phyloP scores from a whole-genome alignment of 768 basidiomycete genomes.

The Russula foetens region DNA sequence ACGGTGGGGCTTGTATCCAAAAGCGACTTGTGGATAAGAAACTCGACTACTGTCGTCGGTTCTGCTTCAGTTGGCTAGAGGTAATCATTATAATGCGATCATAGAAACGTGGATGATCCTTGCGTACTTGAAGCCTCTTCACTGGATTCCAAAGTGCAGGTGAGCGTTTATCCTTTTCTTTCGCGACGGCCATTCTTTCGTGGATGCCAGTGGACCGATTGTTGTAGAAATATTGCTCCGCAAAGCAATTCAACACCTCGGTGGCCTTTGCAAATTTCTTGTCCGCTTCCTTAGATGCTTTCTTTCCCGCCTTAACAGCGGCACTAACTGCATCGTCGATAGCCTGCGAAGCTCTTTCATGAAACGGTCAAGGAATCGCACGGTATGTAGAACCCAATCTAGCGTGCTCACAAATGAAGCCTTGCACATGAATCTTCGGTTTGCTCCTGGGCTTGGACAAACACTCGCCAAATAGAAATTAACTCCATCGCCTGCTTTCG shows the following conservation, averaged over 20 bases:
- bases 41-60: neutral
- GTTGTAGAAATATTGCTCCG: too few species aligned
- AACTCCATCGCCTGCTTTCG: constrained; percentile 3
- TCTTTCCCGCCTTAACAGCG: neutral
- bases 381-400: too few species aligned
- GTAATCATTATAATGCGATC: too few species aligned
- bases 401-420: too few species aligned
- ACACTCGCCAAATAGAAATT: neutral
- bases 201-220: too few species aligned
- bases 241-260: neutral
- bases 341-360: neutral
- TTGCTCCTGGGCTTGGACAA: neutral
- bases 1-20: neutral
- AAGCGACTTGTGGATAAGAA: neutral
- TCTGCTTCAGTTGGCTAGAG: too few species aligned
- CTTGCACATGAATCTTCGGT: neutral
- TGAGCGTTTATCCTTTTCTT: neutral
- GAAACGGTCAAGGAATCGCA: too few species aligned
- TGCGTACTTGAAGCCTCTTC: neutral
- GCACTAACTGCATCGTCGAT: neutral
- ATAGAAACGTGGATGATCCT: neutral
- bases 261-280: neutral
- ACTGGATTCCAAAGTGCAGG: too few species aligned
- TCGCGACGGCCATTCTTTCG: too few species aligned
- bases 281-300: neutral